Base-by-base conservation (phyloP, 2,329 filamentous ascomycete species). In the Beauveria pseudobassiana region DNA sequence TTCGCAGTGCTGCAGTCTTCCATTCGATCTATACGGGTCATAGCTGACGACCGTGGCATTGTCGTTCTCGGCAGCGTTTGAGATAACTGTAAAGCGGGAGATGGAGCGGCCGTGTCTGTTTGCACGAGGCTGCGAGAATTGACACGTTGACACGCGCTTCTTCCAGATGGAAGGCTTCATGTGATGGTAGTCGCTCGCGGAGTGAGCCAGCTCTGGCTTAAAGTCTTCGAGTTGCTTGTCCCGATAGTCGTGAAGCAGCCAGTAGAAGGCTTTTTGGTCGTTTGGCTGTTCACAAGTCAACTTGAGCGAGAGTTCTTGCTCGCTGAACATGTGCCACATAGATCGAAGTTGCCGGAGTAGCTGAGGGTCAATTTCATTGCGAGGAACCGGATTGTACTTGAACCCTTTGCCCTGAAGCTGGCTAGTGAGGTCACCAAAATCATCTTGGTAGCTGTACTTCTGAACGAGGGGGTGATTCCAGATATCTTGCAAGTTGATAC, bases 191-290 rank as follows among this genome's bases (percentile, higher is more conserved):
- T 98, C 93, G 73, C 92, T 96, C 61, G 88, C 83, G 1, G 93
- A 96, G 70, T 95, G 89, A n/a, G 85, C 85, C 61, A 97, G 78
- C 24, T 89, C 84, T 34, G 87, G 86, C 63, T 88, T 88, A 70
- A 95, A 98, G 70, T 96, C 90, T 71, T 98, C 93, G 1, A 96
- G 75, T 67, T 95, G 88, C 64, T 91, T 87, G 65, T 96, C 87
- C 50, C 90, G 85, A 72, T 96, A 96, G 72, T 88, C 89, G 65
- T 88, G 76, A 8, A 99, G 82, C 22, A 96, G 83, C 74, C 87
- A 89, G 74, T 98, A 99, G 74, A 98, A 97, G 66, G 93, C 82
- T 70, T 96, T 96, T 71, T 97, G 92, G 61, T 96, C 91, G 65
- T 96, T 98, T 5, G 84, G 80, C 85, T 86, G 82, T 38, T 84